Evolutionary conservation across 257 asterid genomes (phyloP), one percentile per base, ranked within the genome.

Genomic region (Solanum ossicruentum): DNA sequence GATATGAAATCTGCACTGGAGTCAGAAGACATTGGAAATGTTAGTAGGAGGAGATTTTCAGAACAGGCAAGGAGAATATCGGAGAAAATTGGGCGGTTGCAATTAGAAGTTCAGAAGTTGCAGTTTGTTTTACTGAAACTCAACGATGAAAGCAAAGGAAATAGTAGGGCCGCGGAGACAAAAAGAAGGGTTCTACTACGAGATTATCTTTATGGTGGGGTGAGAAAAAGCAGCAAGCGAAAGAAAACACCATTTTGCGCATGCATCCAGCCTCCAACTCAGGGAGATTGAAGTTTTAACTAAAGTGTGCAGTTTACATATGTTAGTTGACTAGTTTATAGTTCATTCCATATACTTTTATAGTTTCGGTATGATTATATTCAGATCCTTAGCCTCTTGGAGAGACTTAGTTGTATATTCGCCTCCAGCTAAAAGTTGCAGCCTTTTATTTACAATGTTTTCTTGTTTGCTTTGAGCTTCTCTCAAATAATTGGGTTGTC

Each of bases 1-100:
- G 93, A 90, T 51, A 13, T 86, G 9, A 92, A 91, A 83, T 88
- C 97, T 16, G 88, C 97, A 1, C 86, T 93, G 85, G 99, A 93
- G 85, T 89, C 89, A 0, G 97, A 93, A 67, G 97, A 92, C 15
- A 92, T 91, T 51, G 95, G 88, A 39, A 85, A 88, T 16, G 84
- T 73, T 20, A 90, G 87, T 89, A 91, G 92, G 91, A 93, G 91
- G 91, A 94, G 90, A 84, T 87, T 85, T n/a, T 86, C 92, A 16
- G 94, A 90, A 73, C 93, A 90, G 83, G 92, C 92, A 18, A 87
- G 90, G 56, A 84, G 88, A 54, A 55, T 92, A 82, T 90, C 94
- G 2, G 94, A 92, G 84, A 89, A 86, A 81, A 87, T 92, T 15
- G 94, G 93, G 39, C 85, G 93, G 60, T 49, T 92, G 88, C 93